These are phyloP conservation scores for Boletus rubescentipes DNA, from an alignment of 768 basidiomycete species.

Conservation along the genomic window DNA sequence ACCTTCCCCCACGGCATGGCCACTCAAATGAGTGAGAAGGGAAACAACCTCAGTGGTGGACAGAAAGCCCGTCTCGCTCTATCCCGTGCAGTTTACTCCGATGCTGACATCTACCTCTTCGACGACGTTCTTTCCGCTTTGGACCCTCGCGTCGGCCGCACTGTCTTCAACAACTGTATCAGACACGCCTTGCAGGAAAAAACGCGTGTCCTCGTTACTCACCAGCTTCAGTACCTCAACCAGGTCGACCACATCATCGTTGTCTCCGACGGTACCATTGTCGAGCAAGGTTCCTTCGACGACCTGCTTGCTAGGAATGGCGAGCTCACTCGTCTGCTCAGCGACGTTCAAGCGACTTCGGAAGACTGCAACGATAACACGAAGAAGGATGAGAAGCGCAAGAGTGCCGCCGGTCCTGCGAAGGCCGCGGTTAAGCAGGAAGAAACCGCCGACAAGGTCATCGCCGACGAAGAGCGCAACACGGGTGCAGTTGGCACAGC, in stretches of 20 bases:
- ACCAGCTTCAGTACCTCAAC: constrained; percentile 32
- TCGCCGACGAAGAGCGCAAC: constrained; percentile 27
- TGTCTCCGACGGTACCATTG: constrained; percentile 42
- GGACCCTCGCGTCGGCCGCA: constrained; percentile 45
- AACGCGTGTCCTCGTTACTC: constrained; percentile 31
- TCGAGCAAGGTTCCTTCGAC: constrained; percentile 45
- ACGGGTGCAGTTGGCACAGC: constrained; percentile 22
- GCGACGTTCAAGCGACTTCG: constrained; percentile 16
- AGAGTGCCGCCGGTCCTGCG: constrained; percentile 12
- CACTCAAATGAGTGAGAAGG: constrained; percentile 50
- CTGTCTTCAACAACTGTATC: constrained; percentile 29
- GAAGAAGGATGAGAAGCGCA: constrained; percentile 21
- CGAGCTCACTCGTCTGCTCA: constrained; percentile 27
- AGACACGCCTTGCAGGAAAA: constrained; percentile 21
- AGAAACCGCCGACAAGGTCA: constrained; percentile 14
- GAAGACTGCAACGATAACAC: constrained; percentile 3
- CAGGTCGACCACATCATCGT: constrained; percentile 48
- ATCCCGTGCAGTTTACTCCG: constrained; percentile 46
- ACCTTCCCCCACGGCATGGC: constrained; percentile 30
- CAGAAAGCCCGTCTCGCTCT: constrained; percentile 50
- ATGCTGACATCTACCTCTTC: constrained; percentile 42
- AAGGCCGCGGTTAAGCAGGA: constrained; percentile 11
- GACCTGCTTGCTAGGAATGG: constrained; percentile 33
- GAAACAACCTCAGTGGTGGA: constrained; percentile 44
- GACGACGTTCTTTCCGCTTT: constrained; percentile 49